phyloP scores from a whole-genome alignment of 2,329 filamentous ascomycete genomes.

The Scleromitrula shiraiana region DNA sequence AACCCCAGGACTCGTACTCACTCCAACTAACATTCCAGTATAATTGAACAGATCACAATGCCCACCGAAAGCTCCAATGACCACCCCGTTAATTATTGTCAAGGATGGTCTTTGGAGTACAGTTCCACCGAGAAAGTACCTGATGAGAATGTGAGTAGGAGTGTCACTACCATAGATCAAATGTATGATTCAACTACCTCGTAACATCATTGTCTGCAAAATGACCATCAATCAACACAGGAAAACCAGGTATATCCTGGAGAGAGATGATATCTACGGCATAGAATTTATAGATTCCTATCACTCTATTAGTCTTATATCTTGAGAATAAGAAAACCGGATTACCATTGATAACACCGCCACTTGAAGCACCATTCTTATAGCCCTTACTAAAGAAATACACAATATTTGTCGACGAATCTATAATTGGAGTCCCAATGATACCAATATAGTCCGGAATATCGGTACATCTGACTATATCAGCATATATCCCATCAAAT shows the following conservation, averaged over 20 bases:
- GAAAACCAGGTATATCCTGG: conserved; percentile 33
- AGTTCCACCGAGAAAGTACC: conserved; percentile 38
- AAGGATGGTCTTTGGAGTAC: conserved; percentile 38
- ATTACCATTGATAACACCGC: conserved; percentile 22
- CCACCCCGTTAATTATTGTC: conserved; percentile 33
- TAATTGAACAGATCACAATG: conserved; percentile 42
- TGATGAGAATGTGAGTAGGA: conserved; percentile 11
- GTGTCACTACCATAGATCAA: neutral
- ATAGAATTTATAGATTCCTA: conserved; percentile 26
- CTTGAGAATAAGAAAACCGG: no score
- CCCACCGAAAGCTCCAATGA: conserved; percentile 41
- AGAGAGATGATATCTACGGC: conserved; percentile 32
- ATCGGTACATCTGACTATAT: conserved; percentile 28
- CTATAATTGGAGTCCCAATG: conserved; percentile 17
- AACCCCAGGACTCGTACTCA: conserved; percentile 28
- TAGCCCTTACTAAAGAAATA: conserved; percentile 18
- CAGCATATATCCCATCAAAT: neutral
- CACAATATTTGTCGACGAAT: conserved; percentile 15
- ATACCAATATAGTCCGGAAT: conserved; percentile 17
- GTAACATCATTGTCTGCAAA: conserved; percentile 38
- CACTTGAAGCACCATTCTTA: conserved; percentile 17
- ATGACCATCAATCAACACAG: conserved; percentile 37
- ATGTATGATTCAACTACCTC: conserved; percentile 24
- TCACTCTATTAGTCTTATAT: conserved; percentile 1
- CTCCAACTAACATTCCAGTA: conserved; percentile 29